Conservation (phyloP, 2,329 filamentous ascomycete genomes). For the Aspergillus versicolor region DNA sequence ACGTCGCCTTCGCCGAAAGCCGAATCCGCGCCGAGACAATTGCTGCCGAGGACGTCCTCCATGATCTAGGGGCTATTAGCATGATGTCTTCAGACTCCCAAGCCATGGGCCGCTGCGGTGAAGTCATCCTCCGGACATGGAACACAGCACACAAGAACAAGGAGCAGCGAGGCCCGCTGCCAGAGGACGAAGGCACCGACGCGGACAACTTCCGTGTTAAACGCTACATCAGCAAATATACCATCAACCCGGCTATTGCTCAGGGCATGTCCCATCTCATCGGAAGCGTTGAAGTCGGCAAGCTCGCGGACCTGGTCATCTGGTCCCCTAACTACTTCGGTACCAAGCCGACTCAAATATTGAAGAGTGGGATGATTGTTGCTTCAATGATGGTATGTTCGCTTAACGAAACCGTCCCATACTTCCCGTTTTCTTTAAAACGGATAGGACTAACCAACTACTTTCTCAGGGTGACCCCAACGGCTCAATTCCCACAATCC, state of each 20-base stretch:
- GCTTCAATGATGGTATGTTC: conserved; percentile 74
- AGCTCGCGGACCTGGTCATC: conserved; percentile 82
- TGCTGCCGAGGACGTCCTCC: conserved; percentile 91
- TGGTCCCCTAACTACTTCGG: conserved; percentile 88
- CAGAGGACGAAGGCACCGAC: conserved; percentile 73
- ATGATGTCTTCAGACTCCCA: conserved; percentile 98
- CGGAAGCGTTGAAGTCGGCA: conserved; percentile 83
- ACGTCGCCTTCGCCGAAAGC: conserved; percentile 91
- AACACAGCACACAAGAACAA: conserved; percentile 98
- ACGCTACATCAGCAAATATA: conserved; percentile 92
- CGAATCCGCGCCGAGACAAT: conserved; percentile 96
- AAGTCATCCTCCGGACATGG: conserved; percentile 91
- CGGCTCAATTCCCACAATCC: conserved; percentile 81
- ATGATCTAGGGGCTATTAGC: conserved; percentile 90
- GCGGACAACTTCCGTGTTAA: conserved; percentile 93
- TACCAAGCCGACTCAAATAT: conserved; percentile 74
- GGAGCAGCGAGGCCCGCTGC: conserved; percentile 71
- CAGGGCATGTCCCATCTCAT: conserved; percentile 88
- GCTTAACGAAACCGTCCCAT: not conserved
- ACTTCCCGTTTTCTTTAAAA: not conserved
- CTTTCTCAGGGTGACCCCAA: conserved; percentile 68
- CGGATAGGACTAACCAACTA: not conserved
- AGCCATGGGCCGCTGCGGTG: conserved; percentile 94
- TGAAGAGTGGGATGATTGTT: conserved; percentile 86
- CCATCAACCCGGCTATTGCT: conserved; percentile 86